phyloP scores from a whole-genome alignment of 441 rosid species.

The Populus tomentosa region DNA sequence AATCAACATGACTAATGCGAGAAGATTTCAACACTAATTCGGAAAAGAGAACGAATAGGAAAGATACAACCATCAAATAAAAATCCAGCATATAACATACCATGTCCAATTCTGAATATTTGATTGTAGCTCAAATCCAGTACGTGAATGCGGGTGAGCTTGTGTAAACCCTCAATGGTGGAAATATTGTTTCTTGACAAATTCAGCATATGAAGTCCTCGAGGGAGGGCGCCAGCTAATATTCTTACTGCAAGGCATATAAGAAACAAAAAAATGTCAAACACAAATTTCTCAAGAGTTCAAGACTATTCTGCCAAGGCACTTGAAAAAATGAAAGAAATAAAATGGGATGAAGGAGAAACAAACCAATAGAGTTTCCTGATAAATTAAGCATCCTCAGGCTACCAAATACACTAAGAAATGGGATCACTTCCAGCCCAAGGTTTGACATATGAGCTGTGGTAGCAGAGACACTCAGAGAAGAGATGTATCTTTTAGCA shows the following conservation, averaged over 20 bases:
- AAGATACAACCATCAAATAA: not conserved
- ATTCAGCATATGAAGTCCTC: constrained; percentile 78
- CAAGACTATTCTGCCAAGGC: not conserved
- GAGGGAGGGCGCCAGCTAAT: constrained; percentile 84
- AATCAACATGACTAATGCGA: not conserved
- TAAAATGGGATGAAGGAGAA: constrained; percentile 8
- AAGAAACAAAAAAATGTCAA: not conserved
- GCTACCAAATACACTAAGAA: constrained; percentile 67
- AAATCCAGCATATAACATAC: constrained; percentile 34
- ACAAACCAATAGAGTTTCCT: constrained; percentile 80
- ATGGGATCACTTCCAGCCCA: constrained; percentile 70
- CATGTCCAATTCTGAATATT: constrained; percentile 82
- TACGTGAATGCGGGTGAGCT: constrained; percentile 84
- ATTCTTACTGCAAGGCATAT: constrained; percentile 51
- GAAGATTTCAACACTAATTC: not conserved
- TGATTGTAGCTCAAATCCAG: constrained; percentile 89
- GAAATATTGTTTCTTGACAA: constrained; percentile 80
- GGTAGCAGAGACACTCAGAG: constrained; percentile 59
- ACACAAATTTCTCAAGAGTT: not conserved
- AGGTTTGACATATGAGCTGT: constrained; percentile 72
- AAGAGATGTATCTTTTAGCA: constrained; percentile 67
- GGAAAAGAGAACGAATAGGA: not conserved
- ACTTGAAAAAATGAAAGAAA: constrained; percentile 1
- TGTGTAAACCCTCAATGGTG: constrained; percentile 84
- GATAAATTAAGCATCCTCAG: constrained; percentile 83